Base-by-base conservation (phyloP, 1,284 basidiomycete genomes). In the Flammula alnicola region DNA sequence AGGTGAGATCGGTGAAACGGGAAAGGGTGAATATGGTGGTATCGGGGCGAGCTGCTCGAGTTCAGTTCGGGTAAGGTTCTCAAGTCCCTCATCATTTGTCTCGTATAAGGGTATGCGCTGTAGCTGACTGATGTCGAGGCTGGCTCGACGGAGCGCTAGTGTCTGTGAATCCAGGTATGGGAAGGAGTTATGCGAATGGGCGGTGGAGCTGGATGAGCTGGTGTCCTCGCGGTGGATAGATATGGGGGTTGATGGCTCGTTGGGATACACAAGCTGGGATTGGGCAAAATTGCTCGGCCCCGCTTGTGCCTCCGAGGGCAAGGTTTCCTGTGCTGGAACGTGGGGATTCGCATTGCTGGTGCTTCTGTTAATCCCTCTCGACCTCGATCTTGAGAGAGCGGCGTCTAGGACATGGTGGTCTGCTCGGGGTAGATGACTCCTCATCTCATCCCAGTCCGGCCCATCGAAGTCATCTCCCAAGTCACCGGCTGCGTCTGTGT, bases 1-100 rank as follows among this genome's bases (percentile, higher is more conserved):
- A 35, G 48, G 11, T 10, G 42, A 31, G 7, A 43, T 20, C 19
- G 57, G 44, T 16, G 62, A 55, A n/a, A 51, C 48, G 14, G 59
- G 55, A 29, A 51, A 51, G 14, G 65, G 60, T 32, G 71, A 62
- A 61, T 71, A 66, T 40, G 75, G 71, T 9, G 74, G 75, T 30
- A 67, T 69, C 30, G 65, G 64, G 16, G 60, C 49, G 23, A 54
- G 23, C 14, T 37, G 32, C 33, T 50, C 42, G 9, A 41, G 47
- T 9, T 47, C 40, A 0, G 22, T n/a, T 30, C 29, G 39, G 25
- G 25, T 40, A 5, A 53, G 31, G 3, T 62, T 54, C 29, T 58
- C 55, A 22, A 10, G n/a, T 6, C 19, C 22, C 22, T 65, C 62
- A 37, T 68, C 47, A 22, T 47, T 50, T 14, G 52, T 50, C 35